Conservation (phyloP, 2,329 filamentous ascomycete genomes). For the Blastomyces gilchristii region DNA sequence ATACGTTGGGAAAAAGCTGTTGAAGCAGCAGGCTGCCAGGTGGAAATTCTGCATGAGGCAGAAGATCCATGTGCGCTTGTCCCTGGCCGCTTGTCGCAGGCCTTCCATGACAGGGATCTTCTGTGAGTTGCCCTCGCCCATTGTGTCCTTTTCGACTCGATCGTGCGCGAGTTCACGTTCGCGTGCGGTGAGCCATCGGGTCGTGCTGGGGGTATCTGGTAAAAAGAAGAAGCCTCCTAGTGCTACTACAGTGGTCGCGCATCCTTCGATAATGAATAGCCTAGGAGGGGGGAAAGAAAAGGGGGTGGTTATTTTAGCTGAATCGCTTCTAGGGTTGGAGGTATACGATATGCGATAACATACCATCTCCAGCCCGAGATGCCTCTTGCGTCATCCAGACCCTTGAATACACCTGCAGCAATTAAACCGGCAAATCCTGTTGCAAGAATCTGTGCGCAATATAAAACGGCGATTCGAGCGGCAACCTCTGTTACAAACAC, state of each 20-base stretch:
- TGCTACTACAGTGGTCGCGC: constrained; percentile 12
- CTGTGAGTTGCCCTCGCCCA: constrained; percentile 33
- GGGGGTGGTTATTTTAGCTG: neutral
- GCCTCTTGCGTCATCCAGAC: constrained; percentile 23
- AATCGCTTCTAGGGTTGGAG: constrained; percentile 28
- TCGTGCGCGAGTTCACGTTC: constrained; percentile 37
- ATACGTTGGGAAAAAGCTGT: constrained; percentile 31
- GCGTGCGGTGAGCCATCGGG: constrained; percentile 13
- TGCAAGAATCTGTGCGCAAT: constrained; percentile 16
- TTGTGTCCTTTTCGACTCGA: constrained; percentile 43
- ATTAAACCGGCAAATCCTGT: constrained; percentile 17
- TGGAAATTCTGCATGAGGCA: constrained; percentile 49
- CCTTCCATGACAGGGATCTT: constrained; percentile 40
- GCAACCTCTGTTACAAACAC: constrained; percentile 14
- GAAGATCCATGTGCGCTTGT: constrained; percentile 45
- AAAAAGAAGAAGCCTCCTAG: constrained; percentile 15
- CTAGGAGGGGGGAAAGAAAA: constrained; percentile 3
- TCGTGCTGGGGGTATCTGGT: constrained; percentile 16
- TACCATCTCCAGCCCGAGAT: constrained; percentile 40
- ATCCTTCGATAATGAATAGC: constrained; percentile 18
- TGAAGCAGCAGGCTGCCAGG: constrained; percentile 44
- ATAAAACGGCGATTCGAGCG: constrained; percentile 16
- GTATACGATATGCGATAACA: constrained; percentile 44
- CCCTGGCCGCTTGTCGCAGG: constrained; percentile 40
- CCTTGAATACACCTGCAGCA: constrained; percentile 19